Conservation (phyloP, 2,329 filamentous ascomycete species). For the Colletotrichum sp. region DNA sequence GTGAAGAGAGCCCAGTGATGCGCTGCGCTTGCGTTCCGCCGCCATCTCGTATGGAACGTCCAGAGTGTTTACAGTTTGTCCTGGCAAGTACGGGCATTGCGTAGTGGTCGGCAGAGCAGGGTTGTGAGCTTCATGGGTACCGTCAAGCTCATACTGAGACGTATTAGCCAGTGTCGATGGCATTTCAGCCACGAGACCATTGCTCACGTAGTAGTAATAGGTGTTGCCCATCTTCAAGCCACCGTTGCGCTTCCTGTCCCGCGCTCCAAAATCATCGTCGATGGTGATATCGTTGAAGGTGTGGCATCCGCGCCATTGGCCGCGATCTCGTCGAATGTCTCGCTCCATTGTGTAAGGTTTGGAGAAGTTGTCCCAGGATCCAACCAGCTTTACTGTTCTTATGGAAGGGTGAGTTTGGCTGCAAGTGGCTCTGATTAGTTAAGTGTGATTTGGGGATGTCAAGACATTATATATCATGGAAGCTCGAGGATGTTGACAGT, state of each 20-base stretch:
- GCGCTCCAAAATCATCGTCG: slow-evolving; percentile 66
- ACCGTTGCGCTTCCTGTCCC: slow-evolving; percentile 67
- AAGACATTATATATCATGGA: slow-evolving; percentile 1
- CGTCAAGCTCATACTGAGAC: slow-evolving; percentile 80
- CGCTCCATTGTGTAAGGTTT: slow-evolving; percentile 80
- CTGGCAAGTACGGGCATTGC: slow-evolving; percentile 83
- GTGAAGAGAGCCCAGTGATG: slow-evolving; percentile 66
- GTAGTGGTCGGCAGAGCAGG: slow-evolving; percentile 75
- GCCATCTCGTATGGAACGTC: slow-evolving; percentile 76
- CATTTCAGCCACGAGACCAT: neutral
- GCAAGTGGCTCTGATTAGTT: slow-evolving; percentile 28
- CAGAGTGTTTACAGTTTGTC: slow-evolving; percentile 85
- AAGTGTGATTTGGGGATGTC: neutral
- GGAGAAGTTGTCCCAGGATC: slow-evolving; percentile 95
- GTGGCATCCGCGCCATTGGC: slow-evolving; percentile 88
- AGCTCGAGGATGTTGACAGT: neutral
- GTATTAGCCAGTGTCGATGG: neutral
- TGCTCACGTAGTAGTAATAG: slow-evolving; percentile 93
- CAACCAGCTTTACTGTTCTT: slow-evolving; percentile 78
- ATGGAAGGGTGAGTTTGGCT: slow-evolving; percentile 67
- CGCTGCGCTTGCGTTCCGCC: slow-evolving; percentile 63
- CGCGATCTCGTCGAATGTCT: slow-evolving; percentile 74
- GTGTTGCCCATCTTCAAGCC: slow-evolving; percentile 90
- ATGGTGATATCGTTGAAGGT: slow-evolving; percentile 85
- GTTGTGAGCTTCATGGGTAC: slow-evolving; percentile 78